Conservation (phyloP, 345 rosid species). For the Triadica sebifera region DNA sequence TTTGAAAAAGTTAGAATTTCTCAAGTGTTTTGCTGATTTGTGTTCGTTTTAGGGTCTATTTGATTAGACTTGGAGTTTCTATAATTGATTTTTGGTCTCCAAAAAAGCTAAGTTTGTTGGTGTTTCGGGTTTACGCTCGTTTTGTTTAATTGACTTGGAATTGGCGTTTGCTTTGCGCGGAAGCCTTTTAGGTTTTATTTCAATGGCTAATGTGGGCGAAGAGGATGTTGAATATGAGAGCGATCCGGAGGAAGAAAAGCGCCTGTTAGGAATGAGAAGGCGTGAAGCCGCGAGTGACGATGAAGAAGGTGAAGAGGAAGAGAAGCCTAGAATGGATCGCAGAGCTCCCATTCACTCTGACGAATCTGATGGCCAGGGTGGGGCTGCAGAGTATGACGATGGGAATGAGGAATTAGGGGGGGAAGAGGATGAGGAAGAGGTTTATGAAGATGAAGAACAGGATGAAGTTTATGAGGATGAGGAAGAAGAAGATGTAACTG, state of each 20-base stretch:
- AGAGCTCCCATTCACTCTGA: constrained; percentile 52
- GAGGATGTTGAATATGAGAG: constrained; percentile 73
- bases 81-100: background rate
- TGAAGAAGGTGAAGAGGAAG: constrained; percentile 51
- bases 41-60: background rate
- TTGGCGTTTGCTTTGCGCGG: background rate
- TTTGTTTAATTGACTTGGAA: background rate
- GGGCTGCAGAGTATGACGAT: constrained; percentile 56
- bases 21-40: background rate
- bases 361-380: constrained; percentile 69
- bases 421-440: constrained; percentile 32
- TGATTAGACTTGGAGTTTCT: background rate
- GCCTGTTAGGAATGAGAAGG: constrained; percentile 63
- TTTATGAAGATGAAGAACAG: constrained; percentile 35
- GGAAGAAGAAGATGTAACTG: constrained; percentile 30
- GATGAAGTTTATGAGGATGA: constrained; percentile 42
- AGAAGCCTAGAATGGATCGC: constrained; percentile 31
- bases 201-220: constrained; percentile 51
- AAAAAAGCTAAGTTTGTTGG: background rate
- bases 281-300: constrained; percentile 88
- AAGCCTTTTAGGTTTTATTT: constrained; percentile 3
- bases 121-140: background rate
- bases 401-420: constrained; percentile 41
- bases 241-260: constrained; percentile 81
- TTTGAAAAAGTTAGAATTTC: background rate